Base-by-base conservation (phyloP, 106 monocot genomes). In the Hemerocallis citrina region DNA sequence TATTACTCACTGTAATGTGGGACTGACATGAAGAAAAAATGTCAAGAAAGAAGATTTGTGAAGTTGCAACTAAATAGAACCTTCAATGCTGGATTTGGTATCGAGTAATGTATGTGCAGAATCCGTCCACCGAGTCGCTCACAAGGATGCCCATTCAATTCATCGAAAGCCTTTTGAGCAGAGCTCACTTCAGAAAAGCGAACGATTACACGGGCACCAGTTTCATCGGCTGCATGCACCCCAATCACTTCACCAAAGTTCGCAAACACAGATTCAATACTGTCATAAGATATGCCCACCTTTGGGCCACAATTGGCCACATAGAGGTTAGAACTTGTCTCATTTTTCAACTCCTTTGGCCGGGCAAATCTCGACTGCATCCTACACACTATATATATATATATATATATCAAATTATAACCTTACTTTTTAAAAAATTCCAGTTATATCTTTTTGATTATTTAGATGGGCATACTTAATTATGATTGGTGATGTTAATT, bases 281-380 rank as follows among this genome's bases (percentile, higher is more conserved):
- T 62, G 13, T 70, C 34, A 55, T 66, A 68, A 16, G 85, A 72
- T 40, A 92, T 21, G 7, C 92, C 98, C 63, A 98, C 82, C 27
- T 85, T 70, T 6, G 92, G 88, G 14, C 92, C 98, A 58, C 91
- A 98, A 75, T 98, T 98, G 36, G 92, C 88, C 16, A 98, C 98
- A 71, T 82, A 98, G 7, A 98, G 70, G 34, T 82, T 92, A 17
- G 88, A 45, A 31, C 69, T 85, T 15, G 39, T 34, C 13, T 56
- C 58, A 30, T 23, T 2, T 17, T 43, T 52, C 17, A 34, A 50
- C 13, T 34, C 68, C 57, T 70, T 75, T 0, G 59, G 79, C 49
- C 66, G 65, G 12, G 44, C 60, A 51, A 75, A 87, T 42, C 66
- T 70, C 27, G 72, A 51, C 12, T 43, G 56, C 34, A 27, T 59